A percentile compares a stretch with the other conserved stretches of the same genome.
phyloP scores from a whole-genome alignment of 2,329 filamentous ascomycete species.

The Hawksworthiomyces lignivorus region DNA sequence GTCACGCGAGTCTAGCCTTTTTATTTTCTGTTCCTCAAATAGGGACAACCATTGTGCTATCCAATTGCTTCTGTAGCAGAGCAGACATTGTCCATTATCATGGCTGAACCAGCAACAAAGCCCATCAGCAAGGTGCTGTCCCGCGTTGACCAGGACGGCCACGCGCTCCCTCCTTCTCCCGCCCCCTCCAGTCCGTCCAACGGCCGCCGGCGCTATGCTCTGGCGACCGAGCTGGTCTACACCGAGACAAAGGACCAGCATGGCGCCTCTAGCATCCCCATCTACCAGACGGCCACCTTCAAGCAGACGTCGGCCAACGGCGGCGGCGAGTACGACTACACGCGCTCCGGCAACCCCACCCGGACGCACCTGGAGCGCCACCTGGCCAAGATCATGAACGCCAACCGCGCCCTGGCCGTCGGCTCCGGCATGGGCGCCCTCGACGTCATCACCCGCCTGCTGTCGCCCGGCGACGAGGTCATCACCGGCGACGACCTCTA shows the following conservation, averaged over 20 bases:
- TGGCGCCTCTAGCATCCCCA: slow-evolving; percentile 90
- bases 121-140: slow-evolving; percentile 43
- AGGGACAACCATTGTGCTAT: too few relatives aligned
- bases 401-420: slow-evolving; percentile 81
- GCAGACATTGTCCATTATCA: too few relatives aligned
- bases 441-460: slow-evolving; percentile 87
- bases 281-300: slow-evolving; percentile 98
- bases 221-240: slow-evolving; percentile 94
- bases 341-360: slow-evolving; percentile 93
- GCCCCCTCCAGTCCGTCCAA: slow-evolving; percentile 84
- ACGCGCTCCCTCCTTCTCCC: slow-evolving; percentile 82
- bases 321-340: slow-evolving; percentile 95
- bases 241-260: slow-evolving; percentile 96
- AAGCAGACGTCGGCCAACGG: slow-evolving; percentile 79
- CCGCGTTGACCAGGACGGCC: slow-evolving; percentile 70
- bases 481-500: slow-evolving; percentile 96
- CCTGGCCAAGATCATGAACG: slow-evolving; percentile 98
- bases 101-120: slow-evolving; percentile 17
- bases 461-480: slow-evolving; percentile 91
- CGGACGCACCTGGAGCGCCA: slow-evolving; percentile 93
- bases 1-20: slow-evolving; percentile 1
- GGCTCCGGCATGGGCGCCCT: slow-evolving; percentile 96
- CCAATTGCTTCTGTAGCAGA: too few relatives aligned
- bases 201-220: slow-evolving; percentile 75
- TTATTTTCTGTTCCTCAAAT: neutral